A percentile compares a stretch with the other conserved stretches of the same genome.
Evolutionary conservation across 768 basidiomycete species (phyloP).

Genomic region (Chalciporus sphaerocephalus): DNA sequence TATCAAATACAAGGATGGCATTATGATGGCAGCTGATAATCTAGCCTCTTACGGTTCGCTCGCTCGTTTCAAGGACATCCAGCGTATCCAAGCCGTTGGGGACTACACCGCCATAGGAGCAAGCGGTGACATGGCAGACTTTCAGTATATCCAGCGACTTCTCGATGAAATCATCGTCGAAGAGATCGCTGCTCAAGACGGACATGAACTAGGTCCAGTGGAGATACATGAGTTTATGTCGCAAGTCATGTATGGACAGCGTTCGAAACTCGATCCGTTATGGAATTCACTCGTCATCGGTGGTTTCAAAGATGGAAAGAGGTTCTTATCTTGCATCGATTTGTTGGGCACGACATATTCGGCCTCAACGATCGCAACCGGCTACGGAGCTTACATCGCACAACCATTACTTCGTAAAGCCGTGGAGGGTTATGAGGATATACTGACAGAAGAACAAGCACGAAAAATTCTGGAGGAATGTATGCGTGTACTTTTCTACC

Average conservation of each 20-base stretch:
- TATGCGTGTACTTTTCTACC: conserved; percentile 93
- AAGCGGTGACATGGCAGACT: conserved; percentile 96
- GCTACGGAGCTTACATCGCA: conserved; percentile 90
- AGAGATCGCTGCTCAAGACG: conserved; percentile 80
- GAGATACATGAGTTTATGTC: conserved; percentile 92
- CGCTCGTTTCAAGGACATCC: conserved; percentile 92
- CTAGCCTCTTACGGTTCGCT: conserved; percentile 98
- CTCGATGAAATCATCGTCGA: conserved; percentile 75
- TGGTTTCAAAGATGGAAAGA: conserved; percentile 80
- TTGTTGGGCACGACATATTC: conserved; percentile 95
- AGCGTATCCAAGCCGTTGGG: conserved; percentile 83
- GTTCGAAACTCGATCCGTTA: conserved; percentile 86
- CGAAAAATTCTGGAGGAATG: conserved; percentile 72
- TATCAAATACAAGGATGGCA: conserved; percentile 90
- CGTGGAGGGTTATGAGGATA: conserved; percentile 76
- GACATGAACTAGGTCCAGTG: conserved; percentile 74
- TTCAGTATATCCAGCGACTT: conserved; percentile 81
- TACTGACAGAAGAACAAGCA: conserved; percentile 76
- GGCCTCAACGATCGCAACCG: conserved; percentile 90
- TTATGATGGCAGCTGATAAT: conserved; percentile 98
- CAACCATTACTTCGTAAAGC: conserved; percentile 88
- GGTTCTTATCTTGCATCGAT: conserved; percentile 91
- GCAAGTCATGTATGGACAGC: conserved; percentile 84
- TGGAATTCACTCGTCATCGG: conserved; percentile 96
- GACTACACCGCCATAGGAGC: conserved; percentile 84